phyloP scores from a whole-genome alignment of 2,329 filamentous ascomycete species.

The Chaetothyriales sp. region DNA sequence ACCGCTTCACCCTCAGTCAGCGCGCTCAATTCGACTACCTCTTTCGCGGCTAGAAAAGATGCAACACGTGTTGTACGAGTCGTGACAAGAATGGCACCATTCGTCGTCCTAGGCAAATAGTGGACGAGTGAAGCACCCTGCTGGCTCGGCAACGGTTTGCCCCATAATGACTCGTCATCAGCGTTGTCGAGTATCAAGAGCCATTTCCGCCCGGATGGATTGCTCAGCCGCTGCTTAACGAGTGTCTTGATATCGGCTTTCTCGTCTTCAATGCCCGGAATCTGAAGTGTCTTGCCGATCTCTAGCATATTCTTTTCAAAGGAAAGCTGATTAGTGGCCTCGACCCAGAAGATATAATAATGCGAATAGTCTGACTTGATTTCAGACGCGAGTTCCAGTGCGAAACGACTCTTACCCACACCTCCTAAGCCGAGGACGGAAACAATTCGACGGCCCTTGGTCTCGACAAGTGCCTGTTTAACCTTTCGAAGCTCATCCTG shows the following conservation, averaged over 20 bases:
- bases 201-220: constrained; percentile 7
- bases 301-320: constrained; percentile 5
- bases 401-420: constrained; percentile 5
- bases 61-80: constrained; percentile 6
- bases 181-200: constrained; percentile 18
- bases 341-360: constrained; percentile 7
- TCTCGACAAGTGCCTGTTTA: background rate
- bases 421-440: constrained; percentile 6
- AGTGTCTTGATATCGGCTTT: constrained; percentile 7
- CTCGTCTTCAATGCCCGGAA: constrained; percentile 2
- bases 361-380: constrained; percentile 1
- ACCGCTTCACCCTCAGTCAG: constrained; percentile 9
- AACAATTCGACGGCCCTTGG: background rate
- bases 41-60: background rate
- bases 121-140: constrained; percentile 1
- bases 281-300: constrained; percentile 4
- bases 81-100: constrained; percentile 17
- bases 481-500: background rate
- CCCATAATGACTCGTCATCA: constrained; percentile 8
- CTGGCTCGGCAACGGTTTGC: background rate
- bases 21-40: constrained; percentile 2
- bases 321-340: constrained; percentile 1
- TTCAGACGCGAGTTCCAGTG: constrained; percentile 1
- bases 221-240: constrained; percentile 5
- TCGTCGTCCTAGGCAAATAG: constrained; percentile 10